Conservation (phyloP, 2,329 filamentous ascomycete species). For the Aspergillus calidoustus region DNA sequence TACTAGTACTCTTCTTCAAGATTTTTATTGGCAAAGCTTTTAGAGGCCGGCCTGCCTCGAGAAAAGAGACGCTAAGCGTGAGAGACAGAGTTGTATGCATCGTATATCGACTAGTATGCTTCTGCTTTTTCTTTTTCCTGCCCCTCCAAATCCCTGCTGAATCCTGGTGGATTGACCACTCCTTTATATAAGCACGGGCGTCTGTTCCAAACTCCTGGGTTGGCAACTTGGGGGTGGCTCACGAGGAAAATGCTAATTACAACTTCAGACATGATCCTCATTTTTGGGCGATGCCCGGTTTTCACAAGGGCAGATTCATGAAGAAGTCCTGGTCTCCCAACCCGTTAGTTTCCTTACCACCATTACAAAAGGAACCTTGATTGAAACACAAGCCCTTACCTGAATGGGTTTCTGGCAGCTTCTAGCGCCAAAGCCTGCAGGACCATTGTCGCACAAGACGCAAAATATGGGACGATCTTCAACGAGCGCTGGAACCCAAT, state of each 20-base stretch:
- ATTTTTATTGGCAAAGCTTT: not conserved
- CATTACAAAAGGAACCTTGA: not conserved
- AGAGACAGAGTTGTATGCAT: not conserved
- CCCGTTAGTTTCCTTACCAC: not conserved
- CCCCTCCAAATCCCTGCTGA: slow-evolving; percentile 7
- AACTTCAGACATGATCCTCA: not conserved
- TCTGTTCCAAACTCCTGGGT: slow-evolving; percentile 26
- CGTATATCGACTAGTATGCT: not conserved
- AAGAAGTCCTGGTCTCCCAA: not conserved
- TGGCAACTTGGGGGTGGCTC: not conserved
- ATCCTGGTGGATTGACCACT: not conserved
- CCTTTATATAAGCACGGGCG: slow-evolving; percentile 22
- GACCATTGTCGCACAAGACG: slow-evolving; percentile 13
- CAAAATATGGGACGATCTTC: slow-evolving; percentile 25
- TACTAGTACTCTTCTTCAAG: not conserved
- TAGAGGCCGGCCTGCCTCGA: not conserved
- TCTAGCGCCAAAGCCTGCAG: slow-evolving; percentile 4
- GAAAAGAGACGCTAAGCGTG: not conserved
- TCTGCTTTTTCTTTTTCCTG: not conserved
- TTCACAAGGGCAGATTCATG: not conserved
- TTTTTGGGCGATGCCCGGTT: not conserved
- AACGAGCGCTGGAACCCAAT: slow-evolving; percentile 33
- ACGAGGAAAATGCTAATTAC: slow-evolving; percentile 4
- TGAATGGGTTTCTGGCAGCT: slow-evolving; percentile 9
- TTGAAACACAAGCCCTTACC: not conserved